These are phyloP conservation scores for Ophiocordyceps camponoti-rufipedis DNA, from an alignment of 2,329 filamentous ascomycete species.

Conservation along the genomic window DNA sequence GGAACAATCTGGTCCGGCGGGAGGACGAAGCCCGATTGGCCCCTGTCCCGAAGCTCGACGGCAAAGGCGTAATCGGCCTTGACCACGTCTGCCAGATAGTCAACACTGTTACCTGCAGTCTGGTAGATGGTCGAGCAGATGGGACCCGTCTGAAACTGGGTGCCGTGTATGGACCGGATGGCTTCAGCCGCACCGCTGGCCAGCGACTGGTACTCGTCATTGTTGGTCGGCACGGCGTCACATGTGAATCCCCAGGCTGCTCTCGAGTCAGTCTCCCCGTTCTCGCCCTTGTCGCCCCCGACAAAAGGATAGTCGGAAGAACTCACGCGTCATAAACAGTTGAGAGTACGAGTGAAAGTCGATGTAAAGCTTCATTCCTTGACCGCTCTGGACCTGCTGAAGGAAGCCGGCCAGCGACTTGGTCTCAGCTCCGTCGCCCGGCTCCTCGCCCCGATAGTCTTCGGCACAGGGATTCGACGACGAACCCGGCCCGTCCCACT, in stretches of 20 bases:
- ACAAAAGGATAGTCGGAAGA: slow-evolving; percentile 7
- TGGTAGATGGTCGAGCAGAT: slow-evolving; percentile 45
- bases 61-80: slow-evolving; percentile 22
- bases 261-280: neutral
- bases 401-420: slow-evolving; percentile 23
- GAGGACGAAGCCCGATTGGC: slow-evolving; percentile 22
- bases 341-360: slow-evolving; percentile 49
- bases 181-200: slow-evolving; percentile 29
- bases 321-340: slow-evolving; percentile 41
- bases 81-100: slow-evolving; percentile 24
- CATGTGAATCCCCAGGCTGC: slow-evolving; percentile 41
- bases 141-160: slow-evolving; percentile 24
- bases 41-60: slow-evolving; percentile 18
- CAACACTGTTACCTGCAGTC: slow-evolving; percentile 26
- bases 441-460: slow-evolving; percentile 24
- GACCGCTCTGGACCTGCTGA: slow-evolving; percentile 12
- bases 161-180: slow-evolving; percentile 24
- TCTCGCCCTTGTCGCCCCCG: neutral
- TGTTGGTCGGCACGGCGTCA: slow-evolving; percentile 23
- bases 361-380: slow-evolving; percentile 41
- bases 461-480: slow-evolving; percentile 32
- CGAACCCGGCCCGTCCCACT: slow-evolving; percentile 29
- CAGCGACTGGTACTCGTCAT: slow-evolving; percentile 28
- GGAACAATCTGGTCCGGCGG: slow-evolving; percentile 23
- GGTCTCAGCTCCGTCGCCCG: slow-evolving; percentile 32